These are phyloP conservation scores for Diddensiella caesifluorescens DNA, from an alignment of 805 yeast species.

Conservation along the genomic window DNA sequence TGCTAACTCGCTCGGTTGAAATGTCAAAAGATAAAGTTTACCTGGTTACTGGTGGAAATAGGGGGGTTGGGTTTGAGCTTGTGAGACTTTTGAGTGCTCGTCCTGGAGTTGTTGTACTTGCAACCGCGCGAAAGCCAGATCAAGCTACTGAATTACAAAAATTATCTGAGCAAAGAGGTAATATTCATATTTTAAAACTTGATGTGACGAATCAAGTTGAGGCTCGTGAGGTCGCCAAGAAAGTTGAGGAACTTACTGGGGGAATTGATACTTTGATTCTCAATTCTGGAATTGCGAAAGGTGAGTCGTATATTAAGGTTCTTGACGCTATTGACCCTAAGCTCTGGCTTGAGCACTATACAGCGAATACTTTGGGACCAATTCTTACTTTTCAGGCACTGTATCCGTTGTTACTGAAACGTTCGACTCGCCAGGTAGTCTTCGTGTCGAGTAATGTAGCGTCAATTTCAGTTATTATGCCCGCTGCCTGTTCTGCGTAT, in stretches of 20 bases:
- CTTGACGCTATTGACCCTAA: slow-evolving; percentile 3
- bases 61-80: slow-evolving; percentile 35
- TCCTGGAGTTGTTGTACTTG: slow-evolving; percentile 25
- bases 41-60: slow-evolving; percentile 33
- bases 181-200: slow-evolving; percentile 26
- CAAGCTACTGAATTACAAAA: slow-evolving; percentile 14
- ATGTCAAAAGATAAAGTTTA: slow-evolving; percentile 26
- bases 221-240: slow-evolving; percentile 17
- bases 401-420: slow-evolving; percentile 23
- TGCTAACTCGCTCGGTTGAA: too few species aligned
- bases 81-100: slow-evolving; percentile 26
- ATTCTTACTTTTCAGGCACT: slow-evolving; percentile 22
- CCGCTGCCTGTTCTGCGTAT: slow-evolving; percentile 28
- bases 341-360: slow-evolving; percentile 18
- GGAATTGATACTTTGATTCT: slow-evolving; percentile 28
- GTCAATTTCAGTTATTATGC: slow-evolving; percentile 21
- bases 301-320: slow-evolving; percentile 3
- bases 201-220: slow-evolving; percentile 23
- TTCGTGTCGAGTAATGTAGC: slow-evolving; percentile 31
- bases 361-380: slow-evolving; percentile 27
- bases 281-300: slow-evolving; percentile 28
- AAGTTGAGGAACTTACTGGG: slow-evolving; percentile 16
- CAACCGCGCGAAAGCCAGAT: slow-evolving; percentile 18
- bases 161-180: slow-evolving; percentile 14
- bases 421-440: slow-evolving; percentile 25